phyloP scores from a whole-genome alignment of 2,329 filamentous ascomycete genomes.

The Phoma sp. region DNA sequence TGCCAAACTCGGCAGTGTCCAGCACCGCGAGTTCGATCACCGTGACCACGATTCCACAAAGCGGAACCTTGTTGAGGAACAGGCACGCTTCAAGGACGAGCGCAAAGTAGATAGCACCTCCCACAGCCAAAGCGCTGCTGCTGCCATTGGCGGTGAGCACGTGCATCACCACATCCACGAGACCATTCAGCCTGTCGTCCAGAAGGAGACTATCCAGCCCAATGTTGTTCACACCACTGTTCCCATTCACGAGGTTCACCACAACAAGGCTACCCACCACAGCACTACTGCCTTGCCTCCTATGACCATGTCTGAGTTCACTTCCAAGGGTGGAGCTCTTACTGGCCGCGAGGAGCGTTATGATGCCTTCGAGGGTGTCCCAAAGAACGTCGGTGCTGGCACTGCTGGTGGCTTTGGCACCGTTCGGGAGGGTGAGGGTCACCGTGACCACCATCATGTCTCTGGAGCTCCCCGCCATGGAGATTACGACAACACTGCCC shows the following conservation, averaged over 20 bases:
- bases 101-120: slow-evolving; percentile 56
- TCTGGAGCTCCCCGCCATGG: slow-evolving; percentile 23
- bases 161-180: slow-evolving; percentile 73
- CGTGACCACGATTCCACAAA: slow-evolving; percentile 57
- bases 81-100: slow-evolving; percentile 62
- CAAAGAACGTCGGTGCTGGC: slow-evolving; percentile 56
- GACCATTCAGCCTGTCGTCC: slow-evolving; percentile 73
- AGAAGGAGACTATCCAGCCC: slow-evolving; percentile 73
- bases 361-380: slow-evolving; percentile 69
- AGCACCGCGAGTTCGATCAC: slow-evolving; percentile 69
- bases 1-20: slow-evolving; percentile 65
- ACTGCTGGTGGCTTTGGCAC: slow-evolving; percentile 24
- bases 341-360: slow-evolving; percentile 63
- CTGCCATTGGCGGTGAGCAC: slow-evolving; percentile 66
- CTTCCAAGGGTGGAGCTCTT: slow-evolving; percentile 62
- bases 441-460: slow-evolving; percentile 22
- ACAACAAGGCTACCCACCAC: slow-evolving; percentile 72
- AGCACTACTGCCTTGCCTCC: slow-evolving; percentile 68
- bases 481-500: slow-evolving; percentile 21
- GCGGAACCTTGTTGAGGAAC: slow-evolving; percentile 54
- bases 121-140: slow-evolving; percentile 58
- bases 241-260: slow-evolving; percentile 75
- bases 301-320: slow-evolving; percentile 71
- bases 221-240: slow-evolving; percentile 75
- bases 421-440: slow-evolving; percentile 26